These are phyloP conservation scores for Casuarina cunninghamiana DNA, from an alignment of 306 rosid genomes.

Conservation along the genomic window DNA sequence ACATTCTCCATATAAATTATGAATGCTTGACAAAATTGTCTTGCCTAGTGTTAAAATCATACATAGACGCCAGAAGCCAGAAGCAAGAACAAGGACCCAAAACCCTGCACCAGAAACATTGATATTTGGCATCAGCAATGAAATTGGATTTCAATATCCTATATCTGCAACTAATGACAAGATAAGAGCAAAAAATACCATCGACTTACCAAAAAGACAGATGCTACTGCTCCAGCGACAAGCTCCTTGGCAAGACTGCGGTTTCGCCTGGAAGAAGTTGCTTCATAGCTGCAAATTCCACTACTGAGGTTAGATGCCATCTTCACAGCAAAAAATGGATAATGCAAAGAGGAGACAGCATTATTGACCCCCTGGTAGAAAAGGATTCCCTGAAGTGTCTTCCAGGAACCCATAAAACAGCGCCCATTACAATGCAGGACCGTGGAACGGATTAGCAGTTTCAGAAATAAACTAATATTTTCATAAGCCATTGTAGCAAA, in stretches of 20 bases:
- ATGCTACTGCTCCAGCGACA: constrained; percentile 75
- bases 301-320: constrained; percentile 9
- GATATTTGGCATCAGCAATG: background rate
- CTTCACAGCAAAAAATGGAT: background rate
- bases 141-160: background rate
- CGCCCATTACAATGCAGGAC: background rate
- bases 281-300: constrained; percentile 67
- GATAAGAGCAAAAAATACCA: background rate
- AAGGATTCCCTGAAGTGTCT: background rate
- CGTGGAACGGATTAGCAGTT: background rate
- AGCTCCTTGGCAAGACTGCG: constrained; percentile 85
- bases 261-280: constrained; percentile 79
- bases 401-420: background rate
- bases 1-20: constrained; percentile 33
- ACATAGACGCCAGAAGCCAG: constrained; percentile 92
- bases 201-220: constrained; percentile 71
- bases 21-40: constrained; percentile 42
- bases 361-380: background rate
- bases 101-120: constrained; percentile 55
- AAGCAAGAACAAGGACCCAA: constrained; percentile 90
- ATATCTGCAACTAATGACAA: constrained; percentile 10
- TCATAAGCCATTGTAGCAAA: background rate
- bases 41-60: constrained; percentile 33
- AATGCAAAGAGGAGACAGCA: background rate
- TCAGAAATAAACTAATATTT: background rate